Evolutionary conservation across 2,329 filamentous ascomycete species (phyloP), one percentile per base, ranked within the genome.

Genomic region (Verticillium nubilum): DNA sequence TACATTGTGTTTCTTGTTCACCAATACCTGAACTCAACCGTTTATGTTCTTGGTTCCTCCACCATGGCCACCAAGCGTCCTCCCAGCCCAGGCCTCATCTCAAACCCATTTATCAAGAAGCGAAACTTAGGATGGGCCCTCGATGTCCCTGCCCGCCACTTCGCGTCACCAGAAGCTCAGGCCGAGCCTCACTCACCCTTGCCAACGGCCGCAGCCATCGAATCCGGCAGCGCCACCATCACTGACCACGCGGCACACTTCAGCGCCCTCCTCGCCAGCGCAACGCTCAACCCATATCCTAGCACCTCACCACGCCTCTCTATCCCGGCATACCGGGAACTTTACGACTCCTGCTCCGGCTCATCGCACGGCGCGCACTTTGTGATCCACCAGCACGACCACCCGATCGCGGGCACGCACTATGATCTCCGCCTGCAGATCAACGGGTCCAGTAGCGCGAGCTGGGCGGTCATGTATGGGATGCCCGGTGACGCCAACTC

Each of bases 361-460:
- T 72, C 59, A 52, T 47, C 60, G 3, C 52, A 59, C 17, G 78
- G 78, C 19, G 74, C 77, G 9, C 85, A 87, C 69, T 91, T 90
- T 67, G 83, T 91, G 57, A 80, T 91, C 37, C 87, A 91, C 69
- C 87, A 91, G 67, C 87, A 91, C 68, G 87, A 90, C 67, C 88
- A 91, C 68, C 88, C 88, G 1, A 70, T 89, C 52, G 86, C 88
- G 10, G 87, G 88, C 26, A 79, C 80, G 1, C 85, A 88, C 68
- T 89, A 91, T 74, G 88, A 91, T 70, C 76, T 91, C 23, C 79
- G 88, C 2, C 75, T 91, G 19, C 87, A 91, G 69, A 87, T 90
- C 68, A 90, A 88, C 29, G 78, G 80, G 60, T 81, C 82, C 0
- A 90, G 87, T 67, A 87, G 86, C 27, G 80, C 84, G 12, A 88